These are phyloP conservation scores for Sideroxylon spinosum DNA, from an alignment of 179 eudicot species.

Conservation along the genomic window DNA sequence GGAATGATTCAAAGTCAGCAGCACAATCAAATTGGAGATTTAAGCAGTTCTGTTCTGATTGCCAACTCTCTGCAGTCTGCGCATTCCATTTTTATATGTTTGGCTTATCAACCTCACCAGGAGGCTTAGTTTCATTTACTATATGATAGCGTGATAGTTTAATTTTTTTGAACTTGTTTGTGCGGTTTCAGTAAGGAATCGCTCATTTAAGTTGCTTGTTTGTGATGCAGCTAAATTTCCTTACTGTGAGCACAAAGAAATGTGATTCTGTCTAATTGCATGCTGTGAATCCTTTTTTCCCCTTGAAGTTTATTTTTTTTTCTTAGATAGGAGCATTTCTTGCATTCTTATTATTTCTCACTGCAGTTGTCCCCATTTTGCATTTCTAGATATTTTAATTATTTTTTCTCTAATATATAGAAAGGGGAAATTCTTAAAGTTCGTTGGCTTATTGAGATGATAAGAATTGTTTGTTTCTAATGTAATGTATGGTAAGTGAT, in stretches of 20 bases:
- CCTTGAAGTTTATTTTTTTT: background rate
- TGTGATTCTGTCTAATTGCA: background rate
- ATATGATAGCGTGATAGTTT: background rate
- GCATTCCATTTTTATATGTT: background rate
- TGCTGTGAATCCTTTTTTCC: background rate
- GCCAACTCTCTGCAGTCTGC: background rate
- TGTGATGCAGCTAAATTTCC: background rate
- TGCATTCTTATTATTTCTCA: too few relatives aligned
- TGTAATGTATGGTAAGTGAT: too few relatives aligned
- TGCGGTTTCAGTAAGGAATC: background rate
- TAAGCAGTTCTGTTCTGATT: background rate
- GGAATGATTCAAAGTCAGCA: background rate
- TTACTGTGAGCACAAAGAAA: background rate
- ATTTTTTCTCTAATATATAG: too few relatives aligned
- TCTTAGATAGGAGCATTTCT: background rate
- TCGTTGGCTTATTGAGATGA: too few relatives aligned
- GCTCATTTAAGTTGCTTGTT: background rate
- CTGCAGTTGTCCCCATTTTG: too few relatives aligned
- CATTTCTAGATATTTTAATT: too few relatives aligned
- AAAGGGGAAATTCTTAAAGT: too few relatives aligned
- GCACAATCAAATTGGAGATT: background rate
- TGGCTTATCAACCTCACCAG: background rate
- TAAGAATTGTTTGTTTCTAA: too few relatives aligned
- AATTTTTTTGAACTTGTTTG: background rate
- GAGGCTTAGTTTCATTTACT: background rate